A percentile compares a stretch with the other conserved stretches of the same genome.
Conservation (phyloP, 305 asterid genomes). For the Solanum hybrid region DNA sequence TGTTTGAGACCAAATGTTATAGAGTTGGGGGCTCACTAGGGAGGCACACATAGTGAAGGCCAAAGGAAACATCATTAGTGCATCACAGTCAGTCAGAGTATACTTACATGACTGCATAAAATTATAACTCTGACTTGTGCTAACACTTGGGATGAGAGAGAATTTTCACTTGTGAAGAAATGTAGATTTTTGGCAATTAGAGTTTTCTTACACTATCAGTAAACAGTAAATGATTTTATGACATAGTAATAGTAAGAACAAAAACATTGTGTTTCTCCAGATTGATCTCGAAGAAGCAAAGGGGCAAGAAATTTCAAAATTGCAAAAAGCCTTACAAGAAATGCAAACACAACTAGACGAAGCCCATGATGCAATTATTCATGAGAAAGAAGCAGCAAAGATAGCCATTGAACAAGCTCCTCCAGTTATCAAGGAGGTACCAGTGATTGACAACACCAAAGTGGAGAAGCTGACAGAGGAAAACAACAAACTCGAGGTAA, state of each 20-base stretch:
- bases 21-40: not conserved
- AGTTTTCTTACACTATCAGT: not conserved
- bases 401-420: conserved; percentile 88
- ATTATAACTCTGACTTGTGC: not conserved
- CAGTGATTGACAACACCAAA: conserved; percentile 68
- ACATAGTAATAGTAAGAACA: not conserved
- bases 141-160: not conserved
- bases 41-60: not conserved
- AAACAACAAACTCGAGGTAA: conserved; percentile 73
- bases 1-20: not conserved
- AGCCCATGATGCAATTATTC: conserved; percentile 59
- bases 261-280: conserved; percentile 26
- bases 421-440: conserved; percentile 82
- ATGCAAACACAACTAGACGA: conserved; percentile 64
- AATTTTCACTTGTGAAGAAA: not conserved
- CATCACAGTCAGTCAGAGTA: not conserved
- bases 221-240: not conserved
- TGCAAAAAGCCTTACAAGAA: conserved; percentile 61
- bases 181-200: not conserved
- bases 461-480: conserved; percentile 66
- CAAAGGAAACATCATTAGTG: not conserved
- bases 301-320: conserved; percentile 67
- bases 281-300: conserved; percentile 86
- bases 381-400: conserved; percentile 81
- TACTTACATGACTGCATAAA: not conserved